phyloP scores from a whole-genome alignment of 805 yeast species.

The Myxozyma kluyveri region DNA sequence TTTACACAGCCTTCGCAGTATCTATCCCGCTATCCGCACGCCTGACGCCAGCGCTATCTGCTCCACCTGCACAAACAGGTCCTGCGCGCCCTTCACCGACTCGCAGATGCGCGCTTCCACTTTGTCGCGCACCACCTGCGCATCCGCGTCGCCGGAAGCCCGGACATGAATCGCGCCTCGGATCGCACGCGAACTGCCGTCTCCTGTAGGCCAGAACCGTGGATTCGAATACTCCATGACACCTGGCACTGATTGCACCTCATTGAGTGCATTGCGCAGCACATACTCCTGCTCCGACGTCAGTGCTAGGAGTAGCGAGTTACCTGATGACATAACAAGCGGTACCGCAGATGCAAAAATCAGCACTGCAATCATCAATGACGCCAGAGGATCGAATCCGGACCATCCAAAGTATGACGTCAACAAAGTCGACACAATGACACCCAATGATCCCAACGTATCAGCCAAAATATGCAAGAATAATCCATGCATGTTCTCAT shows the following conservation, averaged over 20 bases:
- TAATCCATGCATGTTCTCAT: constrained; percentile 87
- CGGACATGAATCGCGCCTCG: constrained; percentile 85
- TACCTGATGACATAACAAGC: constrained; percentile 74
- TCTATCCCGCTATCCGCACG: background rate
- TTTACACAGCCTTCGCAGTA: background rate
- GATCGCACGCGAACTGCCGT: constrained; percentile 36
- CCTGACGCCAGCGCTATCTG: constrained; percentile 1
- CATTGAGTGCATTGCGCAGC: constrained; percentile 64
- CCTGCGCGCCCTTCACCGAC: constrained; percentile 17
- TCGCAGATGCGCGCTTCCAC: constrained; percentile 52
- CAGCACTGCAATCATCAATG: constrained; percentile 77
- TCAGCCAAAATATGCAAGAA: constrained; percentile 93
- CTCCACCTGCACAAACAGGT: constrained; percentile 28
- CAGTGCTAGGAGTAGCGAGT: constrained; percentile 64
- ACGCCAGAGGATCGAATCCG: constrained; percentile 90
- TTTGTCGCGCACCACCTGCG: constrained; percentile 56
- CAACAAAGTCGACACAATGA: constrained; percentile 81
- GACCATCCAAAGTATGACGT: constrained; percentile 69
- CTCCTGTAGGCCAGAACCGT: constrained; percentile 76
- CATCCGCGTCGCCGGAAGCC: constrained; percentile 61
- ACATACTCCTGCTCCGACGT: constrained; percentile 57
- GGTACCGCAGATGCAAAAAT: constrained; percentile 84
- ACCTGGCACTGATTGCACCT: constrained; percentile 61
- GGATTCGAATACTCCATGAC: constrained; percentile 84
- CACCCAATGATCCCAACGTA: constrained; percentile 95